A percentile compares a stretch with the other conserved stretches of the same genome.
phyloP scores from a whole-genome alignment of 208 protist genomes.

The Leishmania arabica region DNA sequence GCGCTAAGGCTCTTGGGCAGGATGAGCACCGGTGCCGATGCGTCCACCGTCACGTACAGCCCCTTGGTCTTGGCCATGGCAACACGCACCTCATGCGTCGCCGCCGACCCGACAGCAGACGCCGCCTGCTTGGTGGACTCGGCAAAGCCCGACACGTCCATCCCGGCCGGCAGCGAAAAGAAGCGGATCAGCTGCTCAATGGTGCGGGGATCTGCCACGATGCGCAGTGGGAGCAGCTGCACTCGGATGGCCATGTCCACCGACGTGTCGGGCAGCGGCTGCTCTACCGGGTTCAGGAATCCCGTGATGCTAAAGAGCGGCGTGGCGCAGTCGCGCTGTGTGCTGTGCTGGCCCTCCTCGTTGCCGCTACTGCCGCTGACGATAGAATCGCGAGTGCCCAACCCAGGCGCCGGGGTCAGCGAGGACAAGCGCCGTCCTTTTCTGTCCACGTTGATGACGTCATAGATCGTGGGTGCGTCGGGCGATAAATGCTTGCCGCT shows the following conservation, averaged over 20 bases:
- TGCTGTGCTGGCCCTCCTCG: constrained; percentile 13
- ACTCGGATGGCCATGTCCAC: constrained; percentile 74
- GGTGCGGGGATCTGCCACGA: constrained; percentile 70
- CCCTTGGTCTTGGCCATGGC: constrained; percentile 68
- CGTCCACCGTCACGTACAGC: constrained; percentile 73
- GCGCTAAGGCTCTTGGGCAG: constrained; percentile 58
- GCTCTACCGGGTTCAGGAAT: constrained; percentile 66
- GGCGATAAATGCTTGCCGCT: constrained; percentile 11
- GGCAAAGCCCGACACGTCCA: constrained; percentile 60
- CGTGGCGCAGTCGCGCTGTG: constrained; percentile 15
- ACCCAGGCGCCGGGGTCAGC: neutral
- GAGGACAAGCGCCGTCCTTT: constrained; percentile 1
- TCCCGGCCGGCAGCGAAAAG: constrained; percentile 60
- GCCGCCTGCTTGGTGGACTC: constrained; percentile 50
- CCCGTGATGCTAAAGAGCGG: constrained; percentile 65
- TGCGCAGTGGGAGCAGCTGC: constrained; percentile 70
- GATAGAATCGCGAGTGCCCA: neutral
- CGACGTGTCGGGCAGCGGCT: constrained; percentile 61
- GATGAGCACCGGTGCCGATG: constrained; percentile 71
- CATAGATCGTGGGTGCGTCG: constrained; percentile 21
- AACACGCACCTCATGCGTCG: constrained; percentile 60
- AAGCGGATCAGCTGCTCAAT: constrained; percentile 61
- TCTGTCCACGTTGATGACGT: constrained; percentile 17
- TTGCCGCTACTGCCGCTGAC: constrained; percentile 14
- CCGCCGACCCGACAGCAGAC: constrained; percentile 52